Evolutionary conservation across 108 stramenopile species (phyloP), one percentile per base, ranked within the genome.

Genomic region (Cyclotella choctawhatcheeana): DNA sequence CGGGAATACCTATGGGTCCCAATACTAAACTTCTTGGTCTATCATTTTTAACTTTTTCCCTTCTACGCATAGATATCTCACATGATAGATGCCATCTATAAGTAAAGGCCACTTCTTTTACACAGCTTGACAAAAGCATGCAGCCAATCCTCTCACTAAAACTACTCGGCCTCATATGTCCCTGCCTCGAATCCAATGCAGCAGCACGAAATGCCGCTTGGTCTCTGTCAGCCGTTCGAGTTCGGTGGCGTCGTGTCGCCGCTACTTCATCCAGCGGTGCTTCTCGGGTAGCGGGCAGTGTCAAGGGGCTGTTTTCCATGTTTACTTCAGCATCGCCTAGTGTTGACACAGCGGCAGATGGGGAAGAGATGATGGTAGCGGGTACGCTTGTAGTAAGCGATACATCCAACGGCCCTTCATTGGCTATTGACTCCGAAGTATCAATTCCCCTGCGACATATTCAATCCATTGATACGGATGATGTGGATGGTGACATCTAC

Each of bases 181-280:
- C 88, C 14, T 93, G 92, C 56, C 77, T 86, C 5, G 87, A 93
- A 82, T 82, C 76, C 55, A 77, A 93, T 56, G 47, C 64, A 32
- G 56, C 75, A 43, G 92, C 89, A 2, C 71, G 89, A 26, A 55
- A 67, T 31, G 81, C 88, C 14, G 67, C 88, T 20, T 70, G 82
- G 65, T 50, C 77, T 35, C 31, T 93, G n/a, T 71, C 80, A 22
- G 44, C 54, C n/a, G 20, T 82, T n/a, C 64, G 63, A 27, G 82
- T 88, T 10, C 69, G 81, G 61, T 87, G 84, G 85, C 85, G 86
- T 65, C 58, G 51, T 63, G 35, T 22, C 37, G 18, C 31, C 0
- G 33, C 44, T 27, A 22, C 26, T 13, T 16, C n/a, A 20, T 14
- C 20, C 63, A 27, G n/a, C n/a, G n/a, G n/a, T n/a, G 37, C 43